Evolutionary conservation across 2,329 filamentous ascomycete genomes (phyloP).

Genomic region (Neocucurbitaria cava): DNA sequence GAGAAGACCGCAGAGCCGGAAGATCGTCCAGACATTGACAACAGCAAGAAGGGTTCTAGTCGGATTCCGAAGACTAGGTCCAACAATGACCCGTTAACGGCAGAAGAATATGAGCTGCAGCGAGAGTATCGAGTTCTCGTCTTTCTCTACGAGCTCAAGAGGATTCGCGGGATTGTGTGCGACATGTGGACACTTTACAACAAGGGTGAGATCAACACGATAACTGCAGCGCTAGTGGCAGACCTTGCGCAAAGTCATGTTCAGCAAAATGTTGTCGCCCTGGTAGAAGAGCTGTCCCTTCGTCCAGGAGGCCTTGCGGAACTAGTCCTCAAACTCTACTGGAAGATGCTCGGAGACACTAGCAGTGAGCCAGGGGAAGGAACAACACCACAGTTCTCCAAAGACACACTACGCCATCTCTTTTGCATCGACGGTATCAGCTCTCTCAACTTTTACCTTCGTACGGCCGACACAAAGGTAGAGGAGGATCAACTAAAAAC

Average conservation of each 20-base stretch:
- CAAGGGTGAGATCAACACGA: slow-evolving; percentile 5
- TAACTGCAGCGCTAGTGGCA: slow-evolving; percentile 19
- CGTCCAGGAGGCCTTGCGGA: not conserved
- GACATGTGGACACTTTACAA: slow-evolving; percentile 17
- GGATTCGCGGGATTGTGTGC: slow-evolving; percentile 14
- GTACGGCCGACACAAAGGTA: not conserved
- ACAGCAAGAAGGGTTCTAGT: no score
- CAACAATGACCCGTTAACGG: slow-evolving; percentile 1
- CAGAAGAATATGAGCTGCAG: slow-evolving; percentile 15
- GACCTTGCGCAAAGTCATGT: slow-evolving; percentile 22
- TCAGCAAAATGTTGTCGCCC: slow-evolving; percentile 11
- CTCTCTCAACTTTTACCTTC: not conserved
- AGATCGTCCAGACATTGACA: no score
- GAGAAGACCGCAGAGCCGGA: no score
- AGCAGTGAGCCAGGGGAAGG: not conserved
- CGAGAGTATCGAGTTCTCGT: slow-evolving; percentile 21
- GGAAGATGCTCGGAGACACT: not conserved
- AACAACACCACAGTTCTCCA: not conserved
- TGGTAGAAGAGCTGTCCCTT: slow-evolving; percentile 13
- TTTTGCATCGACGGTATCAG: slow-evolving; percentile 11
- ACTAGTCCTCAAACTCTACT: slow-evolving; percentile 8
- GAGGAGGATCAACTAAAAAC: not conserved
- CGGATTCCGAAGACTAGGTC: not conserved
- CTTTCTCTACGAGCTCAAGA: slow-evolving; percentile 22
- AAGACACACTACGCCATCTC: slow-evolving; percentile 2